Base-by-base conservation (phyloP, 2,329 filamentous ascomycete species). In the Arachnomyces sp. region DNA sequence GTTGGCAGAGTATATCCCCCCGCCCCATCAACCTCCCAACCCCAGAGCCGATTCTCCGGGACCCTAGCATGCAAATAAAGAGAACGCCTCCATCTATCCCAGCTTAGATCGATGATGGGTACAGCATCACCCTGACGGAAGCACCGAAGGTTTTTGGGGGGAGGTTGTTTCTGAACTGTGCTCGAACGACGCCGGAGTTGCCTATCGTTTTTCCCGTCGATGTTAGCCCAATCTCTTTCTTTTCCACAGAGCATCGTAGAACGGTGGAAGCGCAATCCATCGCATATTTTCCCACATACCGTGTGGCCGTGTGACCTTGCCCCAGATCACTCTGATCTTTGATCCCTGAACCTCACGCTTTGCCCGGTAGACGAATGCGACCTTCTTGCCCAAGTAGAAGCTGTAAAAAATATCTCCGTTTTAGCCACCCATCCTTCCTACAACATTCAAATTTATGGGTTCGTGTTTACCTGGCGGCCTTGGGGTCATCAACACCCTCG, bases 271-370 rank as follows among this genome's bases (percentile, higher is more conserved):
- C 30, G 21, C 17, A 4, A 12, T 33, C 14, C 16, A 30, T 32
- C 34, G 31, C 37, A 31, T 17, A 34, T 31, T 28, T 36, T 31
- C 40, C 36, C 46, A 68, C 73, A 60, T 85, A 90, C 86, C 90
- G 75, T 96, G 90, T 68, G 88, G 83, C 66, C 88, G 78, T 68
- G 87, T 94, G 68, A 96, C 84, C 79, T 95, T 95, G 77, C 90
- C 90, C 88, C 89, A 96, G 77, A 96, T 95, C 60, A 96, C 84
- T 66, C 90, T 82, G 75, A 96, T 93, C 84, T 96, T 96, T 70
- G 88, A 90, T 68, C 92, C 92, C 63, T 90, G 86, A 66, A 95
- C 79, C 78, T 95, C 87, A 74, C 82, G 89, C 73, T 86, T 82
- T 60, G 83, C 90, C 67, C 89, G 87, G 81, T 96, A 98, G 73